These are phyloP conservation scores for Podosphaera fusca DNA, from an alignment of 2,329 filamentous ascomycete species.

Conservation along the genomic window DNA sequence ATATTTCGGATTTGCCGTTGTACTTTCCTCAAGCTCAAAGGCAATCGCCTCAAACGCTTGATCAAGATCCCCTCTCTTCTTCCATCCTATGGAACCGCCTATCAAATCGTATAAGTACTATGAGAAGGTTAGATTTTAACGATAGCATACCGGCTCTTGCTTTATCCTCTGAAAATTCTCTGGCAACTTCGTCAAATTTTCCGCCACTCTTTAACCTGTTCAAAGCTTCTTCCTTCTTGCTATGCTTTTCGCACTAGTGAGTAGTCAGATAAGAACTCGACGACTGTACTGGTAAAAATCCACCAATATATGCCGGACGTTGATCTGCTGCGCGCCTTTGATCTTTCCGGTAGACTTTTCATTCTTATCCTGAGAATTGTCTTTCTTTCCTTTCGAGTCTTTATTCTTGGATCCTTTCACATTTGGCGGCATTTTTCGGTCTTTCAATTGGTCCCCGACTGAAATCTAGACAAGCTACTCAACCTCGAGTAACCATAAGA, in stretches of 20 bases:
- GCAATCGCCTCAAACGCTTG: slow-evolving; percentile 50
- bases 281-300: neutral
- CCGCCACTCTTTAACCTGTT: slow-evolving; percentile 39
- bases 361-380: slow-evolving; percentile 18
- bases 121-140: neutral
- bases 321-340: slow-evolving; percentile 44
- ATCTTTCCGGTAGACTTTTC: slow-evolving; percentile 21
- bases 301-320: slow-evolving; percentile 43
- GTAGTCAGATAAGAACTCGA: slow-evolving; percentile 3
- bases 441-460: no score
- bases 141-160: slow-evolving; percentile 31
- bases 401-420: neutral
- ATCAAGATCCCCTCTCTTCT: slow-evolving; percentile 42
- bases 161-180: slow-evolving; percentile 56
- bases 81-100: slow-evolving; percentile 55
- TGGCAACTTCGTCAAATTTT: slow-evolving; percentile 55
- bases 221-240: slow-evolving; percentile 56
- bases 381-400: slow-evolving; percentile 2
- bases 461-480: no score
- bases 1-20: slow-evolving; percentile 37
- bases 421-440: neutral
- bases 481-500: no score
- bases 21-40: slow-evolving; percentile 43
- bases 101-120: neutral
- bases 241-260: slow-evolving; percentile 44